phyloP scores from a whole-genome alignment of 1,139 yeast genomes.

The Debaryomyces psychrophilus region DNA sequence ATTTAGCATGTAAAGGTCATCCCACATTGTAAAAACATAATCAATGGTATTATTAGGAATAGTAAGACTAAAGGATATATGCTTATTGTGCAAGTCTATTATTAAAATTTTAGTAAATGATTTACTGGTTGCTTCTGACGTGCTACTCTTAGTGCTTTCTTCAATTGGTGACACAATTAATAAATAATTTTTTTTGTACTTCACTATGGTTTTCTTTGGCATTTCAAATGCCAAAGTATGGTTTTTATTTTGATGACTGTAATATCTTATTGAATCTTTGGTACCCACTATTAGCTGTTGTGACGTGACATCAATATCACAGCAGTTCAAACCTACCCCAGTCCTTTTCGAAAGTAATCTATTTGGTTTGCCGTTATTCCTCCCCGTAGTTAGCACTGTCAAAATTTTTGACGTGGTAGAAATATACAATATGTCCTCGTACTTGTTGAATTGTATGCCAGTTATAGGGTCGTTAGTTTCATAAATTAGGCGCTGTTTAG shows the following conservation, averaged over 20 bases:
- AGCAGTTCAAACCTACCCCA: constrained; percentile 78
- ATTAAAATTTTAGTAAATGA: constrained; percentile 56
- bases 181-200: constrained; percentile 51
- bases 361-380: constrained; percentile 71
- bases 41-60: constrained; percentile 65
- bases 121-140: constrained; percentile 11
- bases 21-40: constrained; percentile 55
- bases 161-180: constrained; percentile 56
- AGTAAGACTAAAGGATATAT: constrained; percentile 69
- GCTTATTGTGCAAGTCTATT: constrained; percentile 68
- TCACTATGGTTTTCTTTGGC: constrained; percentile 56
- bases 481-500: constrained; percentile 79
- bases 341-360: constrained; percentile 58
- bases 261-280: constrained; percentile 54
- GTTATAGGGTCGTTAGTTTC: constrained; percentile 81
- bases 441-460: constrained; percentile 60
- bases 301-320: constrained; percentile 41
- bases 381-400: constrained; percentile 77
- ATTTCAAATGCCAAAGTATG: constrained; percentile 61
- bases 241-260: constrained; percentile 57
- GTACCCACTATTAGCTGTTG: constrained; percentile 57
- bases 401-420: constrained; percentile 72
- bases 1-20: constrained; percentile 61
- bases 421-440: constrained; percentile 53
- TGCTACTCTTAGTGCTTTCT: constrained; percentile 20